These are phyloP conservation scores for Solanum lycopersicoides DNA, from an alignment of 257 asterid species.

Conservation along the genomic window DNA sequence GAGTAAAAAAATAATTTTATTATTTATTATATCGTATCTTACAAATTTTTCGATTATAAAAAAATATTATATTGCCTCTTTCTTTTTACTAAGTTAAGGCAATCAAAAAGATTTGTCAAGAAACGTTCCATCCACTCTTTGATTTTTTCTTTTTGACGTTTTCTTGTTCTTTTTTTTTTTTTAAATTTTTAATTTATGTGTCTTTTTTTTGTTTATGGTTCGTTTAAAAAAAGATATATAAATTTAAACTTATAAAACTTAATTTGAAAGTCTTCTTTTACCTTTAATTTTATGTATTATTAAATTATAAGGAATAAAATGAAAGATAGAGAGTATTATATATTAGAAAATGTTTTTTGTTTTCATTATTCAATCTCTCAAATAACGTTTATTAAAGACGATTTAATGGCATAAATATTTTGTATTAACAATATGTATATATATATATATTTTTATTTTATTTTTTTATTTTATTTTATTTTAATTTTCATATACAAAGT, in stretches of 20 bases:
- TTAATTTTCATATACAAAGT: no score
- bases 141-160: not conserved
- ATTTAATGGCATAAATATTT: no score
- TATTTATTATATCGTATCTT: accelerated
- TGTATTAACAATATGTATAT: no score
- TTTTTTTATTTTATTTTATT: no score
- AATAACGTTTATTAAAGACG: no score
- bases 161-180: not conserved
- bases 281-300: not conserved
- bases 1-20: accelerated
- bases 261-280: not conserved
- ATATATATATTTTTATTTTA: no score
- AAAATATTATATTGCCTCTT: not conserved
- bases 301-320: not conserved
- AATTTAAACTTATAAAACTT: not conserved
- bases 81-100: not conserved
- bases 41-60: not conserved
- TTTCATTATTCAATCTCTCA: no score
- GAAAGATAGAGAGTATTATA: not conserved
- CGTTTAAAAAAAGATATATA: no score
- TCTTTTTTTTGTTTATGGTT: not conserved
- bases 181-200: not conserved
- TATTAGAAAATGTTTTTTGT: no score
- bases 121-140: not conserved
- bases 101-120: not conserved